Evolutionary conservation across 345 rosid species (phyloP), one percentile per base, ranked within the genome.

Genomic region (Mercurialis annua): DNA sequence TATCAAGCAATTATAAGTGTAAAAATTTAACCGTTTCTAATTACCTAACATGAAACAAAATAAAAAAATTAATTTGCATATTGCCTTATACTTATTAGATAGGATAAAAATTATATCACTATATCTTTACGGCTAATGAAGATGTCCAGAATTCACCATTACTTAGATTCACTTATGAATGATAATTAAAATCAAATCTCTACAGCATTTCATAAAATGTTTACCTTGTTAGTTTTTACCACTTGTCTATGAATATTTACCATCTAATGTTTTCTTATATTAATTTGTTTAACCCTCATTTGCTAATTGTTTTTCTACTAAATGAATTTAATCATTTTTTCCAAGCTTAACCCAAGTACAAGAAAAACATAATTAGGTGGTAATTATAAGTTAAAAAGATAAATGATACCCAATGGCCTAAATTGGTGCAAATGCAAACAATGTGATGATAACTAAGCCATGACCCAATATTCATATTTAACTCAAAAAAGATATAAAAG

Each of bases 291-390:
- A 9, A n/a, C 18, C 12, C 65, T 24, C 58, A 27, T 33, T 47
- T 20, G 15, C 48, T 51, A 44, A 52, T 38, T 34, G 38, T n/a
- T 46, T 56, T 57, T 44, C 34, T 31, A 21, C 21, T 31, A 57
- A 57, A 58, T 67, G 54, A 16, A 30, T 42, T 5, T 57, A 57
- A 67, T 57, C 53, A 67, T 67, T 56, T 47, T 29, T 30, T 31
- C 24, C n/a, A n/a, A 66, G 51, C 6, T 52, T 17, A 53, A 66
- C 2, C 43, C 44, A 43, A 57, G 44, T 33, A 34, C 55, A 10
- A 40, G 21, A 59, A 67, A 24, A 54, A 34, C 63, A 67, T 49
- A 31, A 57, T 67, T 48, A 23, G 33, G 31, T 40, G 1, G 11
- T 14, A 40, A 40, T 40, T 40, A 23, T 10, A 26, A 29, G 12